Conservation (phyloP, 2,329 filamentous ascomycete species). For the Cercospora sesami region DNA sequence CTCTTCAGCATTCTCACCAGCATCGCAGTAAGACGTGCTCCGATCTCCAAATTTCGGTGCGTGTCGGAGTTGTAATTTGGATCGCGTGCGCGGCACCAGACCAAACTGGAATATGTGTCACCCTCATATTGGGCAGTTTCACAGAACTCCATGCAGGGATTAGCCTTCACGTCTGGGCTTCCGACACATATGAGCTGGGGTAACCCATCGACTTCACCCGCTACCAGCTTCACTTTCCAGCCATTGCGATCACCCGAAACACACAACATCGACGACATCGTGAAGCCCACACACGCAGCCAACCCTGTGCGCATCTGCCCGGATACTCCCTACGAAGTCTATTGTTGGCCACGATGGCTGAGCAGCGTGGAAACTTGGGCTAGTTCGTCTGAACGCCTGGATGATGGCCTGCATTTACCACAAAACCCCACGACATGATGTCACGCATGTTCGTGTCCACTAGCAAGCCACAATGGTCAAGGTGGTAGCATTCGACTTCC, state of each 20-base stretch:
- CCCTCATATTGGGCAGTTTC: slow-evolving; percentile 9
- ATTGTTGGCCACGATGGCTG: slow-evolving; percentile 9
- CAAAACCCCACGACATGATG: slow-evolving; percentile 7
- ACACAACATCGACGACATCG: slow-evolving; percentile 3
- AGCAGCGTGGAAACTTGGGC: background rate
- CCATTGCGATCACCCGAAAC: slow-evolving; percentile 5
- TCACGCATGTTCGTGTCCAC: background rate
- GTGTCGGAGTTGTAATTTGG: slow-evolving; percentile 1
- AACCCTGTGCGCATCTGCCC: slow-evolving; percentile 7
- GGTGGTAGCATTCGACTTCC: background rate
- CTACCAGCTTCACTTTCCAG: slow-evolving; percentile 11
- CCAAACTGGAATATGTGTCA: slow-evolving; percentile 8
- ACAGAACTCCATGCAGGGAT: slow-evolving; percentile 5
- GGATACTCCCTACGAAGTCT: background rate
- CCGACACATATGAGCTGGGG: slow-evolving; percentile 12
- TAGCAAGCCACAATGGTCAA: slow-evolving; percentile 1
- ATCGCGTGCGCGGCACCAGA: background rate
- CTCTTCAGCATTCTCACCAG: background rate
- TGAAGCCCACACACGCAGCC: background rate
- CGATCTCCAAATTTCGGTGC: slow-evolving; percentile 1
- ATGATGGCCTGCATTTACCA: background rate
- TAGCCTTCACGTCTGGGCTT: slow-evolving; percentile 4
- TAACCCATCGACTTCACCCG: slow-evolving; percentile 8
- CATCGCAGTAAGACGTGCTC: slow-evolving; percentile 2
- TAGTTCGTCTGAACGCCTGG: background rate